Conservation (phyloP, 768 basidiomycete species). For the Lactarius hatsudake region DNA sequence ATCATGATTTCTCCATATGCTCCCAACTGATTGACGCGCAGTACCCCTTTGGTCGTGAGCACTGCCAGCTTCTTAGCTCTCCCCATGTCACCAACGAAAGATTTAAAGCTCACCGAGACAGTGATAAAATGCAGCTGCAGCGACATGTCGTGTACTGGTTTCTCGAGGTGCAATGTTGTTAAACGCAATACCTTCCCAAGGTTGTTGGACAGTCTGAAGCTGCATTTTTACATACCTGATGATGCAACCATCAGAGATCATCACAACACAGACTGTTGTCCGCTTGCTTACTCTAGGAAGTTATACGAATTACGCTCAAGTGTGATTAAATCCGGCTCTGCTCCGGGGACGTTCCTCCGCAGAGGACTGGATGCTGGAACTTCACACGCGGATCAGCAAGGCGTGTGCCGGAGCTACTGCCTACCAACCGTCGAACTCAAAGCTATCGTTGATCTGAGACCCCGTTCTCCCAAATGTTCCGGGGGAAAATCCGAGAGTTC, state of each 20-base stretch:
- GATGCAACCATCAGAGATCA: background rate
- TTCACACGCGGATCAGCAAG: conserved; percentile 17
- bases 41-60: conserved; percentile 69
- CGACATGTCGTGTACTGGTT: conserved; percentile 73
- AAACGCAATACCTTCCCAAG: conserved; percentile 51
- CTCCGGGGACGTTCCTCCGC: conserved; percentile 40
- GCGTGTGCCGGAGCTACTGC: conserved; percentile 21
- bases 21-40: conserved; percentile 57
- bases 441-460: conserved; percentile 54
- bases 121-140: conserved; percentile 81
- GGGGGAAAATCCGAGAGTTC: conserved; percentile 51
- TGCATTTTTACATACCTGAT: conserved; percentile 78
- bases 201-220: conserved; percentile 52
- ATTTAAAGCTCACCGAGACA: conserved; percentile 58
- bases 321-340: conserved; percentile 53
- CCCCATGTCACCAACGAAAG: background rate
- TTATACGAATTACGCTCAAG: conserved; percentile 77
- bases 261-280: background rate
- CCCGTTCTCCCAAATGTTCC: conserved; percentile 36
- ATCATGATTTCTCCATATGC: conserved; percentile 57
- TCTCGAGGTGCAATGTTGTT: conserved; percentile 61
- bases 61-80: conserved; percentile 41
- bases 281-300: conserved; percentile 64
- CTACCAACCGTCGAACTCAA: conserved; percentile 60
- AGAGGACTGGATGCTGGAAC: conserved; percentile 34